Evolutionary conservation across 345 rosid genomes (phyloP).

Genomic region (Populus davidiana): DNA sequence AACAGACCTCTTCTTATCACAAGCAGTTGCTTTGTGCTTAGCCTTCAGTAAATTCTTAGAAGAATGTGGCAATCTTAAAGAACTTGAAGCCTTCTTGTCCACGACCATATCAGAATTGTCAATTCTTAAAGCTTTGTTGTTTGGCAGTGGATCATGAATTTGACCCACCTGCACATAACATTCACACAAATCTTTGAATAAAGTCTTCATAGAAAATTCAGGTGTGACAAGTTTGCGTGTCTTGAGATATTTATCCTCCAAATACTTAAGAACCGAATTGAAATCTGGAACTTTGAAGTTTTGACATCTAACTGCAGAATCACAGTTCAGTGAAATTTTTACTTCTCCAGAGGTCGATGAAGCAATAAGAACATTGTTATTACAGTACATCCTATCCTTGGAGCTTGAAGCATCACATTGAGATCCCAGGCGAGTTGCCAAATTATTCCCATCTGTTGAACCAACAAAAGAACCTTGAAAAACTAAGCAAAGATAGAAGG

Average conservation of each 20-base stretch:
- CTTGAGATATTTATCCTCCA: slow-evolving; percentile 24
- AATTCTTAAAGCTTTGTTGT: no score
- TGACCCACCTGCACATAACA: slow-evolving; percentile 16
- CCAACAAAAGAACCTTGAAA: background rate
- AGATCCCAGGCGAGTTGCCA: background rate
- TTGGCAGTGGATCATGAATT: no score
- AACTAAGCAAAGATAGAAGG: background rate
- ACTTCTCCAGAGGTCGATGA: slow-evolving; percentile 26
- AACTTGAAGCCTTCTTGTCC: background rate
- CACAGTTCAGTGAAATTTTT: slow-evolving; percentile 20
- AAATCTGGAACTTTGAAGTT: slow-evolving; percentile 18
- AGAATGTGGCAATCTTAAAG: background rate
- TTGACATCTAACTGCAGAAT: background rate
- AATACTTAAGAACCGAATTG: slow-evolving; percentile 19
- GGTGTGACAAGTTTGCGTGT: slow-evolving; percentile 8
- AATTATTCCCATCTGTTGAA: slow-evolving; percentile 9
- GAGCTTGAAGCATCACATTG: slow-evolving; percentile 14
- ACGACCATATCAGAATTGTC: background rate
- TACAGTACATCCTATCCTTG: background rate
- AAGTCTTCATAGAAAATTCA: slow-evolving; percentile 21
- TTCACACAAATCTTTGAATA: slow-evolving; percentile 31
- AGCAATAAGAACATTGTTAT: slow-evolving; percentile 18
- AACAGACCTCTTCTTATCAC: background rate
- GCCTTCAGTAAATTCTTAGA: background rate
- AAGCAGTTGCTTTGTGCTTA: background rate